Evolutionary conservation across 2,329 filamentous ascomycete genomes (phyloP), one percentile per base, ranked within the genome.

Genomic region (Penicillium glabrum): DNA sequence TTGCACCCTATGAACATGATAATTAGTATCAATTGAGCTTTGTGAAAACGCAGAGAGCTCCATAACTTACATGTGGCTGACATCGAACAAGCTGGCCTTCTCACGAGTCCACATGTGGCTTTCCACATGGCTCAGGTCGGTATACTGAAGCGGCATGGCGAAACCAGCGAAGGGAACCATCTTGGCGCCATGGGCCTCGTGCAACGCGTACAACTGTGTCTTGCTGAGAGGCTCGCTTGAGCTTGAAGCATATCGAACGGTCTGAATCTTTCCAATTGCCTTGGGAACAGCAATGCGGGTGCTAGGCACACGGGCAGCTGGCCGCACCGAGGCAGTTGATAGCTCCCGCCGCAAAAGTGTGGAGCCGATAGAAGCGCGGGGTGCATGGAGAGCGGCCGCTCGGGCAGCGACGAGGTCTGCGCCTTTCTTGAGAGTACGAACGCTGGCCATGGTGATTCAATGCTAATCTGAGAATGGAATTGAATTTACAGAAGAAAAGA

Each of bases 101-200:
- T 86, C 83, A 53, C 95, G 87, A 16, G 95, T 98, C 83, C 93
- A 97, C 67, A 87, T 83, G 80, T 98, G 95, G 51, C 91, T 96
- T 59, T 92, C 90, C 64, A 85, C 83, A 61, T 97, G 89, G 65
- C 89, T 88, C 63, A 90, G 82, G 63, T 87, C 84, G 33, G 82
- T 77, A 79, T 98, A 99, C 75, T 95, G 89, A 45, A 99, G 87
- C 8, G 95, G 95, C 91, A 99, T 97, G 66, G 85, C 82, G 79
- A 88, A 96, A 64, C 91, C 92, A 61, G 90, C 93, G 77, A 97
- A 99, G n/a, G 91, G 90, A 49, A 97, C 93, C 86, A 98, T 95
- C 79, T 96, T 97, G 64, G 84, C 95, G 65, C 91, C 91, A 71
- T 90, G 81, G 57, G 85, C 82, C 60, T 93, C 69, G 74, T 96